A percentile compares a stretch with the other conserved stretches of the same genome.
Conservation (phyloP, 2,329 filamentous ascomycete genomes). For the Alternaria brassicae region DNA sequence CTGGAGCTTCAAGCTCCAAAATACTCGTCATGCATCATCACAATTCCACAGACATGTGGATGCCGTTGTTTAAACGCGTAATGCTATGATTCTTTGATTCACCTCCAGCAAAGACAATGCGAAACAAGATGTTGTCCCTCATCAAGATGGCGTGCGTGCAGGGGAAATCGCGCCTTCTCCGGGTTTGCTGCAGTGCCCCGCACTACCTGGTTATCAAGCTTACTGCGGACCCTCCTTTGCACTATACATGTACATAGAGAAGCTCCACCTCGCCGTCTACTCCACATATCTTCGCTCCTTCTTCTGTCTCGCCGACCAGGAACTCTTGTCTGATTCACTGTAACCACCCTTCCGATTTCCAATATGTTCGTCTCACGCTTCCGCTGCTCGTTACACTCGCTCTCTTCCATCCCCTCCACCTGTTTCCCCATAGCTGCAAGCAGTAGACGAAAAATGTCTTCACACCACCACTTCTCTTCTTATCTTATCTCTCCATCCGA, state of each 20-base stretch:
- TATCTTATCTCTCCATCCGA: conserved; percentile 88
- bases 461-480: conserved; percentile 65
- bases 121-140: not conserved
- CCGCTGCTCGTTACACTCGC: conserved; percentile 34
- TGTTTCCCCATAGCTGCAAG: conserved; percentile 15
- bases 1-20: conserved; percentile 6
- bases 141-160: not conserved
- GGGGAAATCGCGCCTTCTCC: conserved; percentile 12
- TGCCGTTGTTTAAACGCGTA: not conserved
- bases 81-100: not conserved
- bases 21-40: not conserved
- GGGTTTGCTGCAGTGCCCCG: conserved; percentile 12
- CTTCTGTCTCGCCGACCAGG: conserved; percentile 12
- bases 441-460: conserved; percentile 37
- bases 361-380: conserved; percentile 42
- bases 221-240: conserved; percentile 7
- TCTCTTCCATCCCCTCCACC: conserved; percentile 23
- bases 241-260: conserved; percentile 26
- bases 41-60: not conserved
- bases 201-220: conserved; percentile 16
- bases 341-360: conserved; percentile 25
- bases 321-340: conserved; percentile 1
- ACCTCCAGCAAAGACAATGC: not conserved
- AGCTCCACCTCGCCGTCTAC: conserved; percentile 28
- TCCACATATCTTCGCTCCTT: conserved; percentile 12